A percentile compares a stretch with the other conserved stretches of the same genome.
These are phyloP conservation scores for Coemansia umbellata DNA, from an alignment of 192 early-diverging fungal species.

Conservation along the genomic window DNA sequence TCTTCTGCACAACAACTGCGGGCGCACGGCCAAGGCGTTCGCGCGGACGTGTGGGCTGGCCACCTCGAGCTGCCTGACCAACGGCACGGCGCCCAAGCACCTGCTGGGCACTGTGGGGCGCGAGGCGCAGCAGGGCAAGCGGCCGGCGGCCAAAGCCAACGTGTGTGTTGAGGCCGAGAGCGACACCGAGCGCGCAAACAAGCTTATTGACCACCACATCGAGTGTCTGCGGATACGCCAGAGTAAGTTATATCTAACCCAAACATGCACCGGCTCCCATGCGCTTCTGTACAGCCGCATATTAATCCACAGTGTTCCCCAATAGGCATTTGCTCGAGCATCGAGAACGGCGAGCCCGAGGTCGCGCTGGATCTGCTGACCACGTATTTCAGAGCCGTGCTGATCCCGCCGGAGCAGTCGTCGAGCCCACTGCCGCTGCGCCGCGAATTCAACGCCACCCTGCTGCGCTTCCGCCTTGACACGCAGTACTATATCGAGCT, in stretches of 20 bases:
- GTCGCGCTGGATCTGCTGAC: slow-evolving; percentile 41
- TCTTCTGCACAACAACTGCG: slow-evolving; percentile 46
- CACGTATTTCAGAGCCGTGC: slow-evolving; percentile 37
- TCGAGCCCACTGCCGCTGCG: slow-evolving; percentile 16
- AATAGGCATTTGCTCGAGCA: slow-evolving; percentile 40
- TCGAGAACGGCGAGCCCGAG: slow-evolving; percentile 37
- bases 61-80: slow-evolving; percentile 17
- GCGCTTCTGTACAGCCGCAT: background rate
- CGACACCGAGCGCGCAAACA: slow-evolving; percentile 21
- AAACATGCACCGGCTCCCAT: too few species aligned
- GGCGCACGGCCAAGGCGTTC: slow-evolving; percentile 42
- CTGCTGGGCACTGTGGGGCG: too few species aligned
- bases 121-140: too few species aligned
- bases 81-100: slow-evolving; percentile 11
- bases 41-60: slow-evolving; percentile 33
- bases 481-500: slow-evolving; percentile 47
- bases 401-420: slow-evolving; percentile 26
- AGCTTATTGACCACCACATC: slow-evolving; percentile 43
- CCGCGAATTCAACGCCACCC: slow-evolving; percentile 27
- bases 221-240: slow-evolving; percentile 44
- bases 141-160: background rate
- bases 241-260: too few species aligned
- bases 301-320: background rate
- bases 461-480: slow-evolving; percentile 45
- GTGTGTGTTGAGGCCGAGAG: background rate